Evolutionary conservation across 1,284 basidiomycete species (phyloP).

Genomic region (Tylopilus sp.): DNA sequence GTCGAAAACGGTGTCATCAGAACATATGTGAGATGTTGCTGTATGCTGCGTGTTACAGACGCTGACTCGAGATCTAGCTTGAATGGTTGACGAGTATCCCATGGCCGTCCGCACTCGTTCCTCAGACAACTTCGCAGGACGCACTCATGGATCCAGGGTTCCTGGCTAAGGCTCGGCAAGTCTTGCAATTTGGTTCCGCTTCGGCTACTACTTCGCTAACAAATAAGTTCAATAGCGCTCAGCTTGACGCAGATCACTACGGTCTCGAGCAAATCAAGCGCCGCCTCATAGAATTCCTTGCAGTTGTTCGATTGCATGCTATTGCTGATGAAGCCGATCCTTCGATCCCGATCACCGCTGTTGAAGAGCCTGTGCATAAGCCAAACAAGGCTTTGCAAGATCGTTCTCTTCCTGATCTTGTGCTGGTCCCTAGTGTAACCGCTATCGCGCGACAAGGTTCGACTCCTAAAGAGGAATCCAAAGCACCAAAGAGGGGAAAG

Average conservation of each 20-base stretch:
- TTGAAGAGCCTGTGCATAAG: constrained; percentile 3
- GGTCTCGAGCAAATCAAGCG: constrained; percentile 90
- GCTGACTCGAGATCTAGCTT: constrained; percentile 43
- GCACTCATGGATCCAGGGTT: constrained; percentile 52
- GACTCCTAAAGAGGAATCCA: constrained; percentile 9
- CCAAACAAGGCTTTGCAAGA: constrained; percentile 6
- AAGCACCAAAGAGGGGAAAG: constrained; percentile 28
- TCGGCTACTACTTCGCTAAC: constrained; percentile 5
- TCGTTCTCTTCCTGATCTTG: constrained; percentile 17
- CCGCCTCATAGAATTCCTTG: constrained; percentile 85
- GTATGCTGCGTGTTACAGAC: neutral
- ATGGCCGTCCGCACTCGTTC: constrained; percentile 52
- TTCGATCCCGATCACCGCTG: neutral
- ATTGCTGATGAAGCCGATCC: constrained; percentile 38
- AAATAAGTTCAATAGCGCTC: constrained; percentile 38
- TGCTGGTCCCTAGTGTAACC: constrained; percentile 17
- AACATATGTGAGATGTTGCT: constrained; percentile 51
- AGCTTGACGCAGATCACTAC: constrained; percentile 85
- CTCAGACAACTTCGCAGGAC: constrained; percentile 26
- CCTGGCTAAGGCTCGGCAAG: constrained; percentile 52
- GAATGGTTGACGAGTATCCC: constrained; percentile 84
- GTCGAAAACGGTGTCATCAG: constrained; percentile 77
- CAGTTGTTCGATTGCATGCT: constrained; percentile 78
- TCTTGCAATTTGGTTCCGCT: neutral
- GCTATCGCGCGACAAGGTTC: constrained; percentile 7